Percentiles rank a stretch among this genome's conserved stretches.
phyloP scores from a whole-genome alignment of 1,139 yeast genomes.

The Hansenula lynferdii region DNA sequence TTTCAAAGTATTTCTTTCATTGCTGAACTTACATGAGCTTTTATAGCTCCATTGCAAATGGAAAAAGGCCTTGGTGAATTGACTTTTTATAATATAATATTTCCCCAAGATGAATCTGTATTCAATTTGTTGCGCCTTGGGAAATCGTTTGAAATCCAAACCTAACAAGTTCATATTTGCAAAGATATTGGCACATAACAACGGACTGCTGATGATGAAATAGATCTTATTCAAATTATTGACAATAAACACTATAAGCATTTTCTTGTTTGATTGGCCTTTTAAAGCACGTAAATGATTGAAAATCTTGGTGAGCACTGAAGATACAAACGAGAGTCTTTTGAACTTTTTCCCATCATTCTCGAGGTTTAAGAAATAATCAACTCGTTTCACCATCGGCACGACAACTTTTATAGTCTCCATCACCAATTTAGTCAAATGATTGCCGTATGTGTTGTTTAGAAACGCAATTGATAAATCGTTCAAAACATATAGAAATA shows the following conservation, averaged over 20 bases:
- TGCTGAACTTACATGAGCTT: conserved; percentile 36
- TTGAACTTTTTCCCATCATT: conserved; percentile 27
- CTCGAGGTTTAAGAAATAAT: conserved; percentile 37
- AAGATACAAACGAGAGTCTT: conserved; percentile 22
- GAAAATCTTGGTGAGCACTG: conserved; percentile 20
- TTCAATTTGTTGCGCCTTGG: conserved; percentile 51
- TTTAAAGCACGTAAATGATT: conserved; percentile 19
- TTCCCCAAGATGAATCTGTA: conserved; percentile 67
- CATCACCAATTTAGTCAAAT: conserved; percentile 40
- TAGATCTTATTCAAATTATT: conserved; percentile 57
- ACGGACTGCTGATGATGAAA: conserved; percentile 57
- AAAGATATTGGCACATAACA: conserved; percentile 70
- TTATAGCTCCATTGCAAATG: conserved; percentile 63
- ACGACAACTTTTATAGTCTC: conserved; percentile 38
- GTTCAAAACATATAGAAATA: conserved; percentile 46
- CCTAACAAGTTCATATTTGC: conserved; percentile 62
- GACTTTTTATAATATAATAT: conserved; percentile 57
- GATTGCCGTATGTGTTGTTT: conserved; percentile 44
- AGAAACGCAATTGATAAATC: conserved; percentile 56
- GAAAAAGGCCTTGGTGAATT: conserved; percentile 46
- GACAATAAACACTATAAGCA: conserved; percentile 52
- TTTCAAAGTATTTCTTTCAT: conserved; percentile 24
- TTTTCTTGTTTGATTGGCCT: conserved; percentile 33
- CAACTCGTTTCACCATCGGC: conserved; percentile 49
- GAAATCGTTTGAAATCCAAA: conserved; percentile 39